Conservation (phyloP, 2,329 filamentous ascomycete genomes). For the Xylariaceae sp. region DNA sequence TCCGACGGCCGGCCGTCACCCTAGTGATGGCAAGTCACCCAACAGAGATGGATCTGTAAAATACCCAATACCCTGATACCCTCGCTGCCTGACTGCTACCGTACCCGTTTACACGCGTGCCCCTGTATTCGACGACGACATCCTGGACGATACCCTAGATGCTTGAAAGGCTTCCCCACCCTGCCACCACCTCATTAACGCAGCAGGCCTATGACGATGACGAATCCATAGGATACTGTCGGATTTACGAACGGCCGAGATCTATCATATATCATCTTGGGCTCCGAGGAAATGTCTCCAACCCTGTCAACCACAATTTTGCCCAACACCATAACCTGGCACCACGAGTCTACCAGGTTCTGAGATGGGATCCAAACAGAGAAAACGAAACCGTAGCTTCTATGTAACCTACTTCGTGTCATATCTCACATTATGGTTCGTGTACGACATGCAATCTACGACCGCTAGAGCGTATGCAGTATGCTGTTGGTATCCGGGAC, state of each 20-base stretch:
- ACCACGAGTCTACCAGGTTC: background rate
- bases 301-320: conserved; percentile 20
- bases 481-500: background rate
- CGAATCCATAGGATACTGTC: conserved; percentile 18
- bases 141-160: background rate
- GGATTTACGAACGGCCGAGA: conserved; percentile 23
- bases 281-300: conserved; percentile 18
- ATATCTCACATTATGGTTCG: background rate
- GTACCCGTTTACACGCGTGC: background rate
- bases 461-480: background rate
- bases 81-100: background rate
- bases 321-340: conserved; percentile 11
- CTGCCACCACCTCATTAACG: background rate
- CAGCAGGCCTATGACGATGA: conserved; percentile 14
- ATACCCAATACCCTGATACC: background rate
- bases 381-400: too few relatives aligned
- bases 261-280: conserved; percentile 33
- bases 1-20: background rate
- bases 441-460: background rate
- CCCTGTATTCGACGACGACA: background rate
- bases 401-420: background rate
- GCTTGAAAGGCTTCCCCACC: background rate
- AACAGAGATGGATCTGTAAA: too few relatives aligned
- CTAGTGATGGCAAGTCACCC: background rate
- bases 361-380: background rate